Evolutionary conservation across 805 yeast species (phyloP).

Genomic region (Dipodascopsis uninucleata): DNA sequence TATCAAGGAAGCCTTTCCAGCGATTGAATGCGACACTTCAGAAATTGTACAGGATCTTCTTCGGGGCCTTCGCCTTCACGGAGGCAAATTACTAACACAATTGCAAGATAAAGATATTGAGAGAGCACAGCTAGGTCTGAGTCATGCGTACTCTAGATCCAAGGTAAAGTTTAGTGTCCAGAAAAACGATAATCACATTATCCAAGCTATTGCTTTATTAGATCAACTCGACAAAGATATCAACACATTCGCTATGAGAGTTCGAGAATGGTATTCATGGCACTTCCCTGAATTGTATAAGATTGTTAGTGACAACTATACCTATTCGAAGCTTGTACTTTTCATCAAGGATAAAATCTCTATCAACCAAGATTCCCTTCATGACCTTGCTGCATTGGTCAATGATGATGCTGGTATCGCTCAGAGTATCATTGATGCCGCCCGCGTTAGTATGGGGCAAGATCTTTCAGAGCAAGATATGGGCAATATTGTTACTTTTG

Average conservation of each 20-base stretch:
- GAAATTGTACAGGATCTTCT: constrained; percentile 92
- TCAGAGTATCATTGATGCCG: constrained; percentile 87
- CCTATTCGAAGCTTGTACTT: constrained; percentile 76
- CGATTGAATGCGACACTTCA: constrained; percentile 82
- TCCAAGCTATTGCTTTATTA: constrained; percentile 95
- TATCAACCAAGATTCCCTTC: constrained; percentile 55
- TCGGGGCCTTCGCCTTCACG: constrained; percentile 91
- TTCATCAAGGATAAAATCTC: constrained; percentile 83
- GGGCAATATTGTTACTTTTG: constrained; percentile 85
- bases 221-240: constrained; percentile 98
- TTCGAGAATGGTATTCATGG: constrained; percentile 98
- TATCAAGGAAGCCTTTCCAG: constrained; percentile 84
- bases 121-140: constrained; percentile 97
- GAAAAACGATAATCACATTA: constrained; percentile 98
- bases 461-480: constrained; percentile 93
- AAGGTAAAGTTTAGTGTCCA: constrained; percentile 98
- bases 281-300: constrained; percentile 96
- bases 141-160: constrained; percentile 98
- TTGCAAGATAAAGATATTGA: constrained; percentile 93
- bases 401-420: constrained; percentile 91
- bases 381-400: constrained; percentile 84
- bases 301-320: constrained; percentile 83
- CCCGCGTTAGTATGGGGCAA: constrained; percentile 98
- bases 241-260: constrained; percentile 96
- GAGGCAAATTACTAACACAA: constrained; percentile 82